phyloP scores from a whole-genome alignment of 192 early-diverging fungal species.

The Cetraspora pellucida region DNA sequence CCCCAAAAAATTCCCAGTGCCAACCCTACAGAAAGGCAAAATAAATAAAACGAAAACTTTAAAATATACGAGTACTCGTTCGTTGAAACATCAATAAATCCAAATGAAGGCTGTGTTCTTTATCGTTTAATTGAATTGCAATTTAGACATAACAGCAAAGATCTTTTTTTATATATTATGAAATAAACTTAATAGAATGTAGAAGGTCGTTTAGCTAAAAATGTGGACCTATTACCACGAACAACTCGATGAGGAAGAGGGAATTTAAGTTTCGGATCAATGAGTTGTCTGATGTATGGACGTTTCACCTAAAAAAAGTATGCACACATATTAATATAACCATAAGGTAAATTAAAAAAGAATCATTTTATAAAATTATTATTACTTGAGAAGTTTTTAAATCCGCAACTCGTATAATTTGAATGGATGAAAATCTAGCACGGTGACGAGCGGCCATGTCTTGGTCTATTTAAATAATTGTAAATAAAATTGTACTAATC shows the following conservation, averaged over 20 bases:
- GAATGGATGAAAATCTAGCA: slow-evolving; percentile 95
- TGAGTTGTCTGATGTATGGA: slow-evolving; percentile 96
- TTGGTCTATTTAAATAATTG: slow-evolving; percentile 24
- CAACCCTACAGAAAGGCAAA: too few relatives aligned
- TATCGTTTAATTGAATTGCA: too few relatives aligned
- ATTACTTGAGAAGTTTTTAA: slow-evolving; percentile 83
- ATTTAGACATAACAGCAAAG: background rate
- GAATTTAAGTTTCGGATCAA: slow-evolving; percentile 90
- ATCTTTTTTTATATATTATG: background rate
- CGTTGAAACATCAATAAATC: too few relatives aligned
- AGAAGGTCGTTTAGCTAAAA: slow-evolving; percentile 90
- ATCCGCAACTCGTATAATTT: slow-evolving; percentile 97
- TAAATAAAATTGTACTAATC: background rate
- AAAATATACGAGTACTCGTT: too few relatives aligned
- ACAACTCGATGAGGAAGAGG: slow-evolving; percentile 96
- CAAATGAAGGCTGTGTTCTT: too few relatives aligned
- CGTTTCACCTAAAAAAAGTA: slow-evolving; percentile 61
- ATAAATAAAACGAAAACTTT: too few relatives aligned
- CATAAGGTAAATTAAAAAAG: background rate
- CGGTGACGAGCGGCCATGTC: slow-evolving; percentile 99
- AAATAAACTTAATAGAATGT: slow-evolving; percentile 75
- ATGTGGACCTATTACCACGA: slow-evolving; percentile 81
- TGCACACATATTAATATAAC: background rate
- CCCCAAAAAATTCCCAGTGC: too few relatives aligned
- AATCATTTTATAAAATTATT: background rate